phyloP scores from a whole-genome alignment of 768 basidiomycete genomes.

The Lactarius hengduanensis region DNA sequence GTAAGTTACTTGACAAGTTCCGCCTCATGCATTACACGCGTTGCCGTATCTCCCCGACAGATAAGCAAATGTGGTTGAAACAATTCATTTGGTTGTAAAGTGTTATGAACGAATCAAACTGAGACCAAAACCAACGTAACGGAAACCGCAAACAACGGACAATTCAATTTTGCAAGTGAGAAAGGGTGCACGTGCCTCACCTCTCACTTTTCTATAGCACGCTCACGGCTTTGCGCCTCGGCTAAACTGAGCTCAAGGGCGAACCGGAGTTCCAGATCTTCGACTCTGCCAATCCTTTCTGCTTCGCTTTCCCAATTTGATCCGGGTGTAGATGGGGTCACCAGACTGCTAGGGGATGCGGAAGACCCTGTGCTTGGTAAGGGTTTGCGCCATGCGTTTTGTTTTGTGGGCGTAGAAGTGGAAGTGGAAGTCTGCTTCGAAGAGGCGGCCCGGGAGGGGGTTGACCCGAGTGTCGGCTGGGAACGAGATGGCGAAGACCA shows the following conservation, averaged over 20 bases:
- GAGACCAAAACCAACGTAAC: slow-evolving; percentile 2
- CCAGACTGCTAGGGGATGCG: background rate
- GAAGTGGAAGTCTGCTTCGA: slow-evolving; percentile 19
- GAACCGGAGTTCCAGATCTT: slow-evolving; percentile 27
- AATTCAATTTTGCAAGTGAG: background rate
- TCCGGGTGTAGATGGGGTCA: too few relatives aligned
- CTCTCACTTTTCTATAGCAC: background rate
- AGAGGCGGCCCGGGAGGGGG: slow-evolving; percentile 29
- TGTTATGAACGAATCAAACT: background rate
- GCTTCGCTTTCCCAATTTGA: slow-evolving; percentile 14
- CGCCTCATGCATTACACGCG: slow-evolving; percentile 22
- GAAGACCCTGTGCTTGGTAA: slow-evolving; percentile 30
- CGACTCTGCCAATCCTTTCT: slow-evolving; percentile 16
- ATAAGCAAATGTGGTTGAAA: background rate
- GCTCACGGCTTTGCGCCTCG: slow-evolving; percentile 24
- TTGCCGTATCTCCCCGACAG: background rate
- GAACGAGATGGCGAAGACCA: slow-evolving; percentile 5
- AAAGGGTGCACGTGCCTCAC: slow-evolving; percentile 12
- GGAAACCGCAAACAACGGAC: background rate
- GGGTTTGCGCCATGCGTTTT: slow-evolving; percentile 38
- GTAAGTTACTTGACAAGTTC: background rate
- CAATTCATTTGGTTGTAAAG: slow-evolving; percentile 6
- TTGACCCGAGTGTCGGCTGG: slow-evolving; percentile 22
- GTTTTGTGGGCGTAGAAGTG: slow-evolving; percentile 30
- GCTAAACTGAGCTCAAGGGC: slow-evolving; percentile 29